Conservation (phyloP, 495 filamentous ascomycete species). For the Astrothelium macrocarpum region DNA sequence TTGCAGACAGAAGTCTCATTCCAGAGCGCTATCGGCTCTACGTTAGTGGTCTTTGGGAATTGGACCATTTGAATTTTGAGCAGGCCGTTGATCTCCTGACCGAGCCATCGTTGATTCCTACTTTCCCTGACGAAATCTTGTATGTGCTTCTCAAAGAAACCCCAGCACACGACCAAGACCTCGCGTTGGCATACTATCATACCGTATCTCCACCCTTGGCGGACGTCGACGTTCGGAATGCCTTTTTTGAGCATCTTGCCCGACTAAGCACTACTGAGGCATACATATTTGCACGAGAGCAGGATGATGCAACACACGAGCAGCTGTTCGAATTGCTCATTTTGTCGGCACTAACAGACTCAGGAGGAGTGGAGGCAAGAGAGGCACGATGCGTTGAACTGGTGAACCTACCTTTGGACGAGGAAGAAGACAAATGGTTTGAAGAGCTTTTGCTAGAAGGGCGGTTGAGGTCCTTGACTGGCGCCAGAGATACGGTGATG, state of each 20-base stretch:
- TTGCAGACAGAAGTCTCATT: constrained; percentile 48
- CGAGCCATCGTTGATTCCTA: constrained; percentile 64
- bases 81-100: constrained; percentile 62
- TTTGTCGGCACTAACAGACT: constrained; percentile 46
- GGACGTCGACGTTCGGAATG: constrained; percentile 45
- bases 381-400: constrained; percentile 55
- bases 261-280: constrained; percentile 60
- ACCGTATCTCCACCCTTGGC: constrained; percentile 57
- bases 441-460: constrained; percentile 52
- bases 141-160: constrained; percentile 53
- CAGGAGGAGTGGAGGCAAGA: constrained; percentile 36
- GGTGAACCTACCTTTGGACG: constrained; percentile 57
- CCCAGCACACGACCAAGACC: constrained; percentile 44
- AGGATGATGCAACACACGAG: constrained; percentile 49
- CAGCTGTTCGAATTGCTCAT: constrained; percentile 59
- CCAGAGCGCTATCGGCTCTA: constrained; percentile 63
- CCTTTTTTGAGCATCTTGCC: constrained; percentile 58
- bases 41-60: constrained; percentile 70
- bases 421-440: constrained; percentile 64
- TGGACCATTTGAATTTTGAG: constrained; percentile 60
- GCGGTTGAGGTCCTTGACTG: constrained; percentile 49
- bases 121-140: constrained; percentile 73
- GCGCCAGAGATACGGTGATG: constrained; percentile 57
- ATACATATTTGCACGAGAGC: constrained; percentile 59
- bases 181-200: constrained; percentile 68